Evolutionary conservation across 768 basidiomycete genomes (phyloP).

Genomic region (Suillus lakei): DNA sequence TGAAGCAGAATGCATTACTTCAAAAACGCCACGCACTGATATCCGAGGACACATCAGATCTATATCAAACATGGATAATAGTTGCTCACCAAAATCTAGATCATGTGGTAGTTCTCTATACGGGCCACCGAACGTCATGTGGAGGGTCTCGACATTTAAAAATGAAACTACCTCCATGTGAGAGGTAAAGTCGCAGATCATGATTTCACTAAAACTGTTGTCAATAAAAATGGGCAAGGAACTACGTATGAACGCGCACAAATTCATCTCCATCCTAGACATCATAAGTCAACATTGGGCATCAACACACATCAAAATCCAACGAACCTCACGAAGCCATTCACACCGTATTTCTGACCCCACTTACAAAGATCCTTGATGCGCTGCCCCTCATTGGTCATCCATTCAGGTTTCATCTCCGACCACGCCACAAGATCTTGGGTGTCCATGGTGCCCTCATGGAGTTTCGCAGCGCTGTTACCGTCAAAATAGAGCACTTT

Average conservation of each 20-base stretch:
- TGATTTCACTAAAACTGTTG: constrained; percentile 43
- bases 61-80: neutral
- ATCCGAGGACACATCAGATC: neutral
- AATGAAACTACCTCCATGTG: too few relatives aligned
- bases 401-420: too few relatives aligned
- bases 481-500: constrained; percentile 42
- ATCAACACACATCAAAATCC: constrained; percentile 18
- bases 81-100: too few relatives aligned
- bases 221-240: neutral
- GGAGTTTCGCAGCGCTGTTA: too few relatives aligned
- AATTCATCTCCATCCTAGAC: constrained; percentile 52
- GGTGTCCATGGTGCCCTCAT: too few relatives aligned
- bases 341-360: too few relatives aligned
- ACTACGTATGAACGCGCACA: constrained; percentile 37
- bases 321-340: too few relatives aligned
- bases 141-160: constrained; percentile 29
- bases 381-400: too few relatives aligned
- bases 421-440: too few relatives aligned
- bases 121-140: too few relatives aligned
- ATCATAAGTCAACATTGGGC: constrained; percentile 28
- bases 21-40: constrained; percentile 6
- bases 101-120: neutral
- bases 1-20: constrained; percentile 21
- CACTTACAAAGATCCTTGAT: too few relatives aligned
- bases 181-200: too few relatives aligned